Evolutionary conservation across 2,329 filamentous ascomycete species (phyloP).

Genomic region (Fusarium ambrosium): DNA sequence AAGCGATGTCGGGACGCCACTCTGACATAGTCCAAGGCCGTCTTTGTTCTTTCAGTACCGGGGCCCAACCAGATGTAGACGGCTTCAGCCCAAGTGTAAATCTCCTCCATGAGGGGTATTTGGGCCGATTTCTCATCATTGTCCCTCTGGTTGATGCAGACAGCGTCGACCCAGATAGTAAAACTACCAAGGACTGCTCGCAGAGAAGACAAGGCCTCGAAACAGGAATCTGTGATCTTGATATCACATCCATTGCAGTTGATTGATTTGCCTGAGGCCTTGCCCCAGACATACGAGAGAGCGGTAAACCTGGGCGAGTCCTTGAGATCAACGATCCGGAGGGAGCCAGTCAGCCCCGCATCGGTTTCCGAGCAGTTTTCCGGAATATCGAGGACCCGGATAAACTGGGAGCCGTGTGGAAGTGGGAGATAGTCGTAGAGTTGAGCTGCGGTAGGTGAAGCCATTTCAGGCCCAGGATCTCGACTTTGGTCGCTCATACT

Average conservation of each 20-base stretch:
- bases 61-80: background rate
- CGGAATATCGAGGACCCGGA: background rate
- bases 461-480: background rate
- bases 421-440: background rate
- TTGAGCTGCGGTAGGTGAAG: background rate
- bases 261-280: background rate
- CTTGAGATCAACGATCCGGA: background rate
- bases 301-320: background rate
- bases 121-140: background rate
- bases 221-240: background rate
- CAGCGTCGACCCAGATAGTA: background rate
- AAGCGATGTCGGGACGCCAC: background rate
- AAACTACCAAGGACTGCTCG: background rate
- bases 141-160: background rate
- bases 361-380: fast-evolving
- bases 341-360: background rate
- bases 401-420: background rate
- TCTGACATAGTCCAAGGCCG: background rate
- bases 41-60: background rate
- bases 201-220: background rate
- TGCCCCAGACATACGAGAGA: background rate
- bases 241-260: background rate
- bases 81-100: background rate
- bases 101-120: background rate
- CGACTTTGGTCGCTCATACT: background rate